Evolutionary conservation across 139 green algal genomes (phyloP).

Genomic region (Volvox reticuliferus): DNA sequence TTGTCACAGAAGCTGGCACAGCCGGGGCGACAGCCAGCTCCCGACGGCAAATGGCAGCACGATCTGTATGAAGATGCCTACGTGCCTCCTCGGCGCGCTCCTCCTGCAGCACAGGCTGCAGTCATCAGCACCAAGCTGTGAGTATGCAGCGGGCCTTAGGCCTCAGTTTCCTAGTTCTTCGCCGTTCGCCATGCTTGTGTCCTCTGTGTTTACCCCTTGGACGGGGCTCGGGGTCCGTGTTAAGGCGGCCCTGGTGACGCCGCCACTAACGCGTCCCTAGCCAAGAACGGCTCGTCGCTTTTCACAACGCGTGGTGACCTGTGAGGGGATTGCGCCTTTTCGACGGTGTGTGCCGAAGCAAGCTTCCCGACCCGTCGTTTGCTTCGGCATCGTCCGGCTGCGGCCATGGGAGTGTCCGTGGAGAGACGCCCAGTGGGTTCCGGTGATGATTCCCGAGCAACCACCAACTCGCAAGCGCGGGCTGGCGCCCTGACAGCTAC

Average conservation of each 20-base stretch:
- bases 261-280: too few relatives aligned
- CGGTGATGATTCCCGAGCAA: neutral
- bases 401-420: neutral
- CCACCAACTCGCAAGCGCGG: neutral
- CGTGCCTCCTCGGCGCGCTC: neutral
- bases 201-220: neutral
- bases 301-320: too few relatives aligned
- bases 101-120: neutral
- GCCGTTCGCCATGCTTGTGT: neutral
- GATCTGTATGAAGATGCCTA: conserved; percentile 30
- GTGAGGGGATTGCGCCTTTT: too few relatives aligned
- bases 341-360: too few relatives aligned
- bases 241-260: too few relatives aligned
- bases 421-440: neutral
- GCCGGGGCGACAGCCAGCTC: conserved; percentile 7
- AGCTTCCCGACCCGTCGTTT: neutral
- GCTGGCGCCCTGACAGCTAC: conserved; percentile 17
- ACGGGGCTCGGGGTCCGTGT: too few relatives aligned
- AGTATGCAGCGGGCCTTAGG: neutral
- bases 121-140: conserved; percentile 31
- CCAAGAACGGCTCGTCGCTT: too few relatives aligned
- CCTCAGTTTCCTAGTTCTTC: neutral
- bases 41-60: conserved; percentile 39
- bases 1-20: neutral
- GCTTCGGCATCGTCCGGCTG: neutral